Percentiles rank a stretch among this genome's conserved stretches.
phyloP scores from a whole-genome alignment of 179 eudicot species.

The Beta macrorhiza region DNA sequence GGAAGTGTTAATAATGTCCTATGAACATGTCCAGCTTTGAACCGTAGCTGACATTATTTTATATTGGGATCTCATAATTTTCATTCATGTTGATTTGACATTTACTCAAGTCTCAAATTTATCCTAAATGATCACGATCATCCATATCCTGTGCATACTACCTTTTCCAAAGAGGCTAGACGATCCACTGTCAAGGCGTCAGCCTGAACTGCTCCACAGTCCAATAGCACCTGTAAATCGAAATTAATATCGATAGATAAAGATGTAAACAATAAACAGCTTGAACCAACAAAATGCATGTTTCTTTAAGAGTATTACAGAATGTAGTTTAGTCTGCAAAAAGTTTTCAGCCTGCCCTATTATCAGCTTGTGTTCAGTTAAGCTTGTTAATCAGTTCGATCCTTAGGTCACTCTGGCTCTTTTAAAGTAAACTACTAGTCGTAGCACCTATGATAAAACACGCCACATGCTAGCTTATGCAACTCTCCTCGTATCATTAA shows the following conservation, averaged over 20 bases:
- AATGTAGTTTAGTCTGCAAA: background rate
- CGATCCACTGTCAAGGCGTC: conserved; percentile 99
- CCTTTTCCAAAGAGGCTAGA: conserved; percentile 97
- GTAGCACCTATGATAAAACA: background rate
- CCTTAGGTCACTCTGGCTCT: background rate
- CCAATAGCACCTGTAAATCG: conserved; percentile 65
- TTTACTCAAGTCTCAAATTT: background rate
- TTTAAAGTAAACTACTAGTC: background rate
- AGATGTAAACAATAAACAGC: background rate
- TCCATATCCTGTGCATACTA: conserved; percentile 21
- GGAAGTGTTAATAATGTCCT: background rate
- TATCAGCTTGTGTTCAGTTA: conserved; percentile 6
- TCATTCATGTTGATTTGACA: background rate
- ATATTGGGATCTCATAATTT: background rate
- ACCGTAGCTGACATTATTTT: background rate
- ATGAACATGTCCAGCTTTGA: background rate
- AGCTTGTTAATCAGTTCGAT: background rate
- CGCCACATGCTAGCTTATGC: background rate
- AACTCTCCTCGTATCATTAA: background rate
- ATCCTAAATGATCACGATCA: background rate
- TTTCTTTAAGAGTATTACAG: background rate
- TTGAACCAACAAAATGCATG: background rate
- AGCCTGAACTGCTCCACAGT: conserved; percentile 99
- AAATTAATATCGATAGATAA: background rate
- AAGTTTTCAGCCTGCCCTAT: background rate